A percentile compares a stretch with the other conserved stretches of the same genome.
These are phyloP conservation scores for Magnusiomyces ingens DNA, from an alignment of 1,139 yeast species.

Conservation along the genomic window DNA sequence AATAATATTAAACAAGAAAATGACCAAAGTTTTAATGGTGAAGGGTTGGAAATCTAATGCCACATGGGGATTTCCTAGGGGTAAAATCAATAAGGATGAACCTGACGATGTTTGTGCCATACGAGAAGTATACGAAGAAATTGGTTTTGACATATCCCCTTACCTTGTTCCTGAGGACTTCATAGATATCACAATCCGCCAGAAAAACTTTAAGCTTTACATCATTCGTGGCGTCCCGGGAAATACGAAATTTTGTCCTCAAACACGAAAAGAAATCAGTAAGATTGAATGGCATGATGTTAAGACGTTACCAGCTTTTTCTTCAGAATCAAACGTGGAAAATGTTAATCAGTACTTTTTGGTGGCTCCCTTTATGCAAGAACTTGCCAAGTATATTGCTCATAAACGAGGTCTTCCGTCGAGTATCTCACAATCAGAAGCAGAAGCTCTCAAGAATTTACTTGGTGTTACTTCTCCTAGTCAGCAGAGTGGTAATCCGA, in stretches of 20 bases:
- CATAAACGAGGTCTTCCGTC: conserved; percentile 29
- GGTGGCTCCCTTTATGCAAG: conserved; percentile 37
- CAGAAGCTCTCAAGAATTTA: conserved; percentile 31
- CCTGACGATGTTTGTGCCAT: conserved; percentile 84
- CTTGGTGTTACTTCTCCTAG: conserved; percentile 25
- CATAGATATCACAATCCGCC: conserved; percentile 73
- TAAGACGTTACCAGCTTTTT: conserved; percentile 39
- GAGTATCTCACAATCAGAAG: conserved; percentile 27
- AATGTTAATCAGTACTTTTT: conserved; percentile 27
- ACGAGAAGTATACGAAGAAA: conserved; percentile 93
- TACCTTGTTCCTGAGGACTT: conserved; percentile 63
- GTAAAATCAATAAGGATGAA: conserved; percentile 92
- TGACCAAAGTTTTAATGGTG: conserved; percentile 70
- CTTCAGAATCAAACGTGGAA: conserved; percentile 18
- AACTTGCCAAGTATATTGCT: conserved; percentile 29
- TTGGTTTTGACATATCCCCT: conserved; percentile 78
- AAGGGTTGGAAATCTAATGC: conserved; percentile 76
- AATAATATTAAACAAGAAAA: conserved; percentile 67
- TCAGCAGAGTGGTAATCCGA: conserved; percentile 14
- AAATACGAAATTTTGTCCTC: conserved; percentile 63
- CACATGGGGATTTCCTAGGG: conserved; percentile 94
- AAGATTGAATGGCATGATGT: conserved; percentile 59
- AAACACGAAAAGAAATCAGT: conserved; percentile 78
- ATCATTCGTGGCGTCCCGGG: conserved; percentile 76
- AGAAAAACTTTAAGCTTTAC: conserved; percentile 81